Evolutionary conservation across 176 grass and related monocot species (phyloP), one percentile per base, ranked within the genome.

Genomic region (Ampelocalamus luodianensis): DNA sequence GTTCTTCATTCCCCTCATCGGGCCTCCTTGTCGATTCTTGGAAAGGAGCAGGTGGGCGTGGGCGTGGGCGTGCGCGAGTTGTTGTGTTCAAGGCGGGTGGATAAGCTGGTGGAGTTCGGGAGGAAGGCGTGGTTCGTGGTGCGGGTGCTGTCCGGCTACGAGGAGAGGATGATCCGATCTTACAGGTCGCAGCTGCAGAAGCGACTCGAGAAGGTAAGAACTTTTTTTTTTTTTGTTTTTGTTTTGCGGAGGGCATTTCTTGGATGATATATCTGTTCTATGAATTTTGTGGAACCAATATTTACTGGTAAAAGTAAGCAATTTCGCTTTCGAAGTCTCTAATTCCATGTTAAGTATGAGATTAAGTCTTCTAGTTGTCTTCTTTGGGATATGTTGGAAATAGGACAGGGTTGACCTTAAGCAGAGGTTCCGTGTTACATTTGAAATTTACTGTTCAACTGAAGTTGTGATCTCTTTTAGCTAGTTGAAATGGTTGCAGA

Each of bases 141-240:
- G n/a, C 90, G 87, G 76, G 92, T 97, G 60, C 78, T 97, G 42
- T 88, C 92, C 10, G 95, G 92, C 36, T 93, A 93, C 36, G 95
- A 95, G 87, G 92, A 97, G 87, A 93, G 91, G 89, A 91, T 85
- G 90, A 97, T 97, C 81, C 86, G 95, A 48, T 60, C 92, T 44
- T 90, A 95, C 86, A 87, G 95, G 88, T 80, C 95, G 82, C 90
- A 88, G 43, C 76, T 97, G 55, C 90, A 97, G 76, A 87, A 94
- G 68, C 91, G 83, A 75, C 82, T 97, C 29, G 55, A 90, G 72
- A 89, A 61, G 88, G n/a, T n/a, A n/a, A n/a, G n/a, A n/a, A n/a
- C n/a, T n/a, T n/a, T n/a, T n/a, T n/a, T n/a, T n/a, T n/a, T n/a
- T n/a, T n/a, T n/a, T n/a, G n/a, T n/a, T n/a, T n/a, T n/a, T n/a